Evolutionary conservation across 2,329 filamentous ascomycete species (phyloP).

Genomic region (Cladophialophora bantiana): DNA sequence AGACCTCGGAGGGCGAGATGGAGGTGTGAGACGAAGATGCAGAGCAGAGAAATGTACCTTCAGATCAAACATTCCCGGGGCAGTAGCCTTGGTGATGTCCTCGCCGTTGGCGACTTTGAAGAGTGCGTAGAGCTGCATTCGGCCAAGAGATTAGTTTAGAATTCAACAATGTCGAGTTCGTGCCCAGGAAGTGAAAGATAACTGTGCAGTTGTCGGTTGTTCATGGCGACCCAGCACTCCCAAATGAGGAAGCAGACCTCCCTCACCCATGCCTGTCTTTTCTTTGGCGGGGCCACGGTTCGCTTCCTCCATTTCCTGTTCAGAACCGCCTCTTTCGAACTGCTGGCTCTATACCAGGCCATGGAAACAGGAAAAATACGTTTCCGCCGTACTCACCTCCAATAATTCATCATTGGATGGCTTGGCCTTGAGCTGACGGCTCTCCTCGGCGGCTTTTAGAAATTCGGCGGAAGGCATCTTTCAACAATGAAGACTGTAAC

Average conservation of each 20-base stretch:
- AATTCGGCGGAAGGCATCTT: conserved; percentile 44
- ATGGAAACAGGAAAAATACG: background rate
- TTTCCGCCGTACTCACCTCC: conserved; percentile 39
- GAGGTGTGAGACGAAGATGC: background rate
- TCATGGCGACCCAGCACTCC: background rate
- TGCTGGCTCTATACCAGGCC: background rate
- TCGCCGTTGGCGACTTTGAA: conserved; percentile 46
- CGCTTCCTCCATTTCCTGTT: background rate
- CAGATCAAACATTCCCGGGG: conserved; percentile 49
- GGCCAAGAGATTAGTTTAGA: background rate
- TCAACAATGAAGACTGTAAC: background rate
- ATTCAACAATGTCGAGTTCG: background rate
- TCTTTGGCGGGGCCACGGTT: background rate
- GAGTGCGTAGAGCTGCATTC: conserved; percentile 48
- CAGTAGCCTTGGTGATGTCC: conserved; percentile 41
- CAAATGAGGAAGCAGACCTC: too few relatives aligned
- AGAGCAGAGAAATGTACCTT: conserved; percentile 45
- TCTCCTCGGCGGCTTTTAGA: conserved; percentile 45
- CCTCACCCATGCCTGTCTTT: background rate
- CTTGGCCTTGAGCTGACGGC: conserved; percentile 47
- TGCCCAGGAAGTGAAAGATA: background rate
- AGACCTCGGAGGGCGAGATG: too few relatives aligned
- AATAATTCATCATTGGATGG: conserved; percentile 47
- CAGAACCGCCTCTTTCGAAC: background rate
- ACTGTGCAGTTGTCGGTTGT: background rate